These are phyloP conservation scores for Spinacia oleracea DNA, from an alignment of 179 eudicot species.

Conservation along the genomic window DNA sequence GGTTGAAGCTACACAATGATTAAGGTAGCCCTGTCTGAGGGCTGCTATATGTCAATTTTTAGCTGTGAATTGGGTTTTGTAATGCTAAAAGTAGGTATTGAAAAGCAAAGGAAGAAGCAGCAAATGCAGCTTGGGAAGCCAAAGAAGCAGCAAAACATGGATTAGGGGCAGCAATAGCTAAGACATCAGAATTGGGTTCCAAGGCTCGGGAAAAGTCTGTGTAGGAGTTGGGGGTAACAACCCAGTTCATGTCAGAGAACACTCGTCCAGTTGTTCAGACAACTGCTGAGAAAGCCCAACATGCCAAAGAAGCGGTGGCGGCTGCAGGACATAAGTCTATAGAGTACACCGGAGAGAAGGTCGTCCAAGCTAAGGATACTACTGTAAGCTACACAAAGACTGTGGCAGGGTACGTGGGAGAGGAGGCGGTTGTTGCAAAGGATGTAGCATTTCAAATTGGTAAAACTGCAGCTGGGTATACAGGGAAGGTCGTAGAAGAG, in stretches of 20 bases:
- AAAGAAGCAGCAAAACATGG: constrained; percentile 40
- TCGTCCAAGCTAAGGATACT: constrained; percentile 28
- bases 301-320: constrained; percentile 28
- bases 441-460: constrained; percentile 38
- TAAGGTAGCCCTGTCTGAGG: too few species aligned
- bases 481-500: constrained; percentile 44
- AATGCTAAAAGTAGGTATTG: background rate
- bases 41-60: too few species aligned
- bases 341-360: constrained; percentile 34
- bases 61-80: background rate
- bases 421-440: constrained; percentile 41
- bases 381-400: constrained; percentile 30
- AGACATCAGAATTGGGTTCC: constrained; percentile 24
- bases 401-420: constrained; percentile 40
- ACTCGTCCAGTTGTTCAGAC: constrained; percentile 33
- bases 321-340: constrained; percentile 21
- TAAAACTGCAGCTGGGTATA: constrained; percentile 33
- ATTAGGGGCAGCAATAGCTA: constrained; percentile 27
- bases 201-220: constrained; percentile 31
- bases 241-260: constrained; percentile 33
- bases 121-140: constrained; percentile 29
- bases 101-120: constrained; percentile 31
- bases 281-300: constrained; percentile 37
- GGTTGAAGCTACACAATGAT: too few species aligned
- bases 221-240: constrained; percentile 26